Evolutionary conservation across 2,329 filamentous ascomycete species (phyloP).

Genomic region (Ceratocystis lukuohia): DNA sequence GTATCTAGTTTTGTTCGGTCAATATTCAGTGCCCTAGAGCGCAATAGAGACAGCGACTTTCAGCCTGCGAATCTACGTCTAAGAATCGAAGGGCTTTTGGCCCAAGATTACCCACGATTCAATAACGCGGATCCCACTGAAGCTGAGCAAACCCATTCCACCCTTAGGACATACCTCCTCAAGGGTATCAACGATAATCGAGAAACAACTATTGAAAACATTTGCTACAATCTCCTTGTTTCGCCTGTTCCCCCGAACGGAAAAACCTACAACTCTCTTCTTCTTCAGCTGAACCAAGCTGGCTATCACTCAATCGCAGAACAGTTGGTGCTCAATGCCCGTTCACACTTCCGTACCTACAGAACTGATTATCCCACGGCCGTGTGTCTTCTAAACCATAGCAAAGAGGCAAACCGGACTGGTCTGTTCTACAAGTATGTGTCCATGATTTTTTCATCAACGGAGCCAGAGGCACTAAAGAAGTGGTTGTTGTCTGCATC

Average conservation of each 20-base stretch:
- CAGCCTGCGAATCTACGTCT: conserved; percentile 9
- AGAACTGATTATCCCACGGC: conserved; percentile 13
- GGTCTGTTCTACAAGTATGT: conserved; percentile 16
- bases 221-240: conserved; percentile 54
- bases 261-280: conserved; percentile 56
- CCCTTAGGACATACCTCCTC: conserved; percentile 14
- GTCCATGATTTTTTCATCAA: conserved; percentile 9
- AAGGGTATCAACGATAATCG: conserved; percentile 11
- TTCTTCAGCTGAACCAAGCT: conserved; percentile 48
- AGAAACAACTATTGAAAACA: conserved; percentile 27
- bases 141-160: background rate
- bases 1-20: conserved; percentile 17
- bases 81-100: conserved; percentile 14
- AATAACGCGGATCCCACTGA: conserved; percentile 4
- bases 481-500: background rate
- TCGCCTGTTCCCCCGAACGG: conserved; percentile 49
- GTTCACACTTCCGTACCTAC: conserved; percentile 18
- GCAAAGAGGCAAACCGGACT: conserved; percentile 16
- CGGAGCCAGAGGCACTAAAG: conserved; percentile 2
- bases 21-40: conserved; percentile 14
- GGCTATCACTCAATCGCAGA: conserved; percentile 38
- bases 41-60: background rate
- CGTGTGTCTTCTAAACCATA: conserved; percentile 16
- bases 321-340: conserved; percentile 27
- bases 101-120: conserved; percentile 15